Conservation (phyloP, 495 filamentous ascomycete species). For the Penicillium desertorum region DNA sequence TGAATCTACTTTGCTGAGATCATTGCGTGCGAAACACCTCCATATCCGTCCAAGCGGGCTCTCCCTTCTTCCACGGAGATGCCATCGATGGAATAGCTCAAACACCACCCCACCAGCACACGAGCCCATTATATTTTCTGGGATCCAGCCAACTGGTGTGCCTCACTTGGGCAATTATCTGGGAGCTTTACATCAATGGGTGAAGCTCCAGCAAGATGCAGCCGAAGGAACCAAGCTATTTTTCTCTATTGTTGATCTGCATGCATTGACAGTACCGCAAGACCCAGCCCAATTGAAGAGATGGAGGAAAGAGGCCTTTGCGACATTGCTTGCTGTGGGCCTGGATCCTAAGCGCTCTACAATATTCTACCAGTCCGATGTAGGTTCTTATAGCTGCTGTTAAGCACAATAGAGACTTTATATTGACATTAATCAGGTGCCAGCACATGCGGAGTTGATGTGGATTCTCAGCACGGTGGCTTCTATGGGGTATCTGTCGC, state of each 20-base stretch:
- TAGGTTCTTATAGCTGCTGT: constrained; percentile 30
- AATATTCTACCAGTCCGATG: constrained; percentile 82
- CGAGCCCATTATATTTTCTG: constrained; percentile 69
- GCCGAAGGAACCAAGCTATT: constrained; percentile 57
- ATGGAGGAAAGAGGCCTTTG: constrained; percentile 72
- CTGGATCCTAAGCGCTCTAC: constrained; percentile 69
- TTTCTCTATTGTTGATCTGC: constrained; percentile 87
- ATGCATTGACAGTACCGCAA: constrained; percentile 83
- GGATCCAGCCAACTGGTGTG: constrained; percentile 92
- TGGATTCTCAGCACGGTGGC: constrained; percentile 94
- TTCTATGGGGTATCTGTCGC: constrained; percentile 79
- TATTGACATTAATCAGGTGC: constrained; percentile 53
- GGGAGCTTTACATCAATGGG: constrained; percentile 88
- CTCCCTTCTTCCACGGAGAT: constrained; percentile 7
- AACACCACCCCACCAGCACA: constrained; percentile 11
- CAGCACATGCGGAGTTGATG: constrained; percentile 82
- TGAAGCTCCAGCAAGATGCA: constrained; percentile 66
- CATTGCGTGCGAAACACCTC: constrained; percentile 5
- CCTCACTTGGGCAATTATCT: constrained; percentile 98
- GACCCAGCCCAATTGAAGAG: constrained; percentile 53
- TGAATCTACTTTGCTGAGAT: constrained; percentile 3
- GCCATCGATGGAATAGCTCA: constrained; percentile 19
- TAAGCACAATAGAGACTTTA: not conserved
- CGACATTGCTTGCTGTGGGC: constrained; percentile 79
- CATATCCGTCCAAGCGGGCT: constrained; percentile 1